Evolutionary conservation across 805 yeast genomes (phyloP), one percentile per base, ranked within the genome.

Genomic region (Alloascoidea africana): DNA sequence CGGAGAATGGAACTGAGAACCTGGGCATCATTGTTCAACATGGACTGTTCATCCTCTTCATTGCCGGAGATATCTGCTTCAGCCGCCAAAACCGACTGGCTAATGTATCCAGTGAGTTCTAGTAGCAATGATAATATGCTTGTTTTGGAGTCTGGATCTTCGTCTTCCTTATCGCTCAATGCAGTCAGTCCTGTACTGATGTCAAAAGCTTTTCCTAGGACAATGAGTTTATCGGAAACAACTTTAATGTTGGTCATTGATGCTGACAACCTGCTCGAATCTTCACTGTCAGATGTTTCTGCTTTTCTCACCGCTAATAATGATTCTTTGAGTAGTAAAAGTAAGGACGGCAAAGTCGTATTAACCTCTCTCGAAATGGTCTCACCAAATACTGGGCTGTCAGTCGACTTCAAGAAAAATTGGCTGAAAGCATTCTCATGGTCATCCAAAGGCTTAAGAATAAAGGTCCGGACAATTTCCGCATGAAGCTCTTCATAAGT

Each of bases 401-500:
- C 30, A 23, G n/a, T 23, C n/a, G 30, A 8, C n/a, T 23, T 23
- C 13, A 23, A 8, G 30, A 23, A 23, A 8, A 23, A 23, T n/a
- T n/a, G 30, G 8, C 13, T 23, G n/a, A 8, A 23, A 8, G n/a
- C 8, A 8, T 8, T n/a, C 30, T n/a, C 30, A 23, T 23, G 8
- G n/a, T 23, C 30, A 23, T 23, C n/a, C 30, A 23, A n/a, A 23
- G 30, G 30, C n/a, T 23, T 23, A 8, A 23, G 30, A 8, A n/a
- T 23, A 23, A 23, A 23, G 13, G 30, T 23, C n/a, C n/a, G 8
- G 13, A 23, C 13, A 23, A 23, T 23, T n/a, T 23, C 30, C n/a
- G 8, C 48, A 18, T 50, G 42, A 13, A 59, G 49, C 5, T 45
- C 48, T 18, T 44, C 44, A 18, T 43, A 44, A 14, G 44, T 39